These are phyloP conservation scores for Leccinum rimulosum DNA, from an alignment of 768 basidiomycete species.

Conservation along the genomic window DNA sequence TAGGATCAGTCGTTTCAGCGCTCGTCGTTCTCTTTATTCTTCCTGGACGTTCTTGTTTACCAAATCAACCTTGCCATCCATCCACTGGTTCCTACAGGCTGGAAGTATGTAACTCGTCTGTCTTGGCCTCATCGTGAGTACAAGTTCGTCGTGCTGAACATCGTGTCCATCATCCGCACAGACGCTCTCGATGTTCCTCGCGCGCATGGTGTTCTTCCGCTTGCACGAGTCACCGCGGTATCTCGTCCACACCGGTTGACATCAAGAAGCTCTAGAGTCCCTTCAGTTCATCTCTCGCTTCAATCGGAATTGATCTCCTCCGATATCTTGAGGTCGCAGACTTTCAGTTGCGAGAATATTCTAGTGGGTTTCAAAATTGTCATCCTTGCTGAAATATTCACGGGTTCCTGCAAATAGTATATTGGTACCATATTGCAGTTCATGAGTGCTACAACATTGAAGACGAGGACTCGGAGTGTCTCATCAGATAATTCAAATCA, in stretches of 20 bases:
- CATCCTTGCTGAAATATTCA: too few species aligned
- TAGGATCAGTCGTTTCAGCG: constrained; percentile 86
- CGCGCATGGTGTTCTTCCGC: constrained; percentile 86
- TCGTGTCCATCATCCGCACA: constrained; percentile 31
- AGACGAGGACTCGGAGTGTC: too few species aligned
- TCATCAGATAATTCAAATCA: too few species aligned
- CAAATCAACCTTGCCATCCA: constrained; percentile 56
- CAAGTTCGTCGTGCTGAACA: constrained; percentile 1
- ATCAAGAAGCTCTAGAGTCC: constrained; percentile 78
- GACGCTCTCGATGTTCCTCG: constrained; percentile 86
- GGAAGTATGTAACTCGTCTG: constrained; percentile 81
- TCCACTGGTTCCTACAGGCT: constrained; percentile 67
- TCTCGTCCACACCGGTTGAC: constrained; percentile 85
- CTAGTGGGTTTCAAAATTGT: too few species aligned
- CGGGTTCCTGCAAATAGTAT: too few species aligned
- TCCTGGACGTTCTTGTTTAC: constrained; percentile 70
- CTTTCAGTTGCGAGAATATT: too few species aligned
- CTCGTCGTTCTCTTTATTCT: constrained; percentile 77
- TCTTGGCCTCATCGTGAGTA: constrained; percentile 79
- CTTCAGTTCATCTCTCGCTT: constrained; percentile 82
- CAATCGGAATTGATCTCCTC: too few species aligned
- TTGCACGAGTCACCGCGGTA: constrained; percentile 94
- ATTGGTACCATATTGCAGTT: too few species aligned
- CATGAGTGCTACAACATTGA: too few species aligned
- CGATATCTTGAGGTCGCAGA: too few species aligned